Evolutionary conservation across 2,329 filamentous ascomycete genomes (phyloP).

Genomic region (Talaromyces sp.): DNA sequence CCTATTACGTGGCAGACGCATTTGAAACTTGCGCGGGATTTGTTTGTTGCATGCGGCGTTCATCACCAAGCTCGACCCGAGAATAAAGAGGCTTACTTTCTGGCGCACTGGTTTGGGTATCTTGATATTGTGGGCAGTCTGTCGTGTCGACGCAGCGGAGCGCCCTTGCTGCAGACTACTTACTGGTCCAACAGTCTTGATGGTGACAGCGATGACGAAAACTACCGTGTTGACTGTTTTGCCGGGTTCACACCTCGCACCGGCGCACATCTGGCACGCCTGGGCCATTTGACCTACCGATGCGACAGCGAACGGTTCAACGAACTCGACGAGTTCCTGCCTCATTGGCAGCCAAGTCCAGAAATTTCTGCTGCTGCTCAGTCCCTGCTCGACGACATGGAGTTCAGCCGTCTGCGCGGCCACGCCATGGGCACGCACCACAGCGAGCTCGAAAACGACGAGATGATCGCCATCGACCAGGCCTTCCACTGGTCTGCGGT

Average conservation of each 20-base stretch:
- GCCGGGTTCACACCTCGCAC: constrained; percentile 71
- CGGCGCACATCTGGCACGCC: constrained; percentile 62
- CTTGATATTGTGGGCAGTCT: constrained; percentile 73
- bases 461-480: constrained; percentile 63
- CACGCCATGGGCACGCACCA: constrained; percentile 37
- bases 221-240: constrained; percentile 70
- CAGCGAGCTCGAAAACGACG: constrained; percentile 32
- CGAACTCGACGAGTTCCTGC: constrained; percentile 43
- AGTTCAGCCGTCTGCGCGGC: constrained; percentile 44
- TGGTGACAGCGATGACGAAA: constrained; percentile 51
- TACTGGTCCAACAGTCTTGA: constrained; percentile 32
- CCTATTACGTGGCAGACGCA: constrained; percentile 76
- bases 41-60: constrained; percentile 63
- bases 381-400: constrained; percentile 56
- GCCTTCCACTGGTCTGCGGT: constrained; percentile 75
- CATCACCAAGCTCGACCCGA: constrained; percentile 49
- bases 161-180: constrained; percentile 45
- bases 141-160: constrained; percentile 51
- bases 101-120: constrained; percentile 78
- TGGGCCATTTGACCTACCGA: constrained; percentile 63
- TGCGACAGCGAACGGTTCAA: constrained; percentile 63
- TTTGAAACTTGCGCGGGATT: constrained; percentile 66
- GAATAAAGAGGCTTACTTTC: constrained; percentile 62
- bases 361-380: constrained; percentile 53
- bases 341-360: constrained; percentile 54